Evolutionary conservation across 441 rosid species (phyloP), one percentile per base, ranked within the genome.

Genomic region (Manihot esculenta): DNA sequence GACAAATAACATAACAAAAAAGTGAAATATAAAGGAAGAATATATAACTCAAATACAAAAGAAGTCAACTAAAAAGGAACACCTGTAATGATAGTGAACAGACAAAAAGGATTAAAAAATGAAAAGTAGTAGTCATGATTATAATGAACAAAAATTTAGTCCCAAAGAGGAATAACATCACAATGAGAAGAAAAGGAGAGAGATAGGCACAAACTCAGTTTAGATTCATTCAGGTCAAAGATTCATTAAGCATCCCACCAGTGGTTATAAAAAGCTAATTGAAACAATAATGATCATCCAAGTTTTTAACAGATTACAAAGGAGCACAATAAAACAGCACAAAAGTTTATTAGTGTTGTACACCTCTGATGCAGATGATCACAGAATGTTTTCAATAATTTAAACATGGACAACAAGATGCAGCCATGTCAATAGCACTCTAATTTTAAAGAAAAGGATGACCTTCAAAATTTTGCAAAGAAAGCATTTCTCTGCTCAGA

Each of bases 1-100:
- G 54, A 74, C 61, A 81, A 61, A 44, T 64, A 73, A 47, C 63
- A 56, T 72, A 66, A 57, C 76, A 69, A 72, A 55, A 56, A 67
- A 61, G 49, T 27, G 41, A 21, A 57, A 3, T 38, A 38, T 7
- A 38, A 38, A 38, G 42, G 42, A 15, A 62, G 42, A 45, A 68
- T 18, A 64, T 35, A 49, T 21, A 75, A 44, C 18, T 66, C 30
- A 45, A 48, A 44, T 23, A 56, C 14, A 56, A 5, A 45, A 15
- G 42, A 8, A 27, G 14, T 59, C 44, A 15, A 47, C 24, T 6
- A 23, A 69, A 47, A 68, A 68, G 18, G 41, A 55, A 23, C 50
- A 54, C 8, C 3, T 18, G 14, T 55, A 9, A 38, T 38, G 42
- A 38, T 7, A 55, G 23, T 1, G 55, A 23, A 67, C 0, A 38